phyloP scores from a whole-genome alignment of 2,329 filamentous ascomycete genomes.

The Pseudovirgaria hyperparasitica region DNA sequence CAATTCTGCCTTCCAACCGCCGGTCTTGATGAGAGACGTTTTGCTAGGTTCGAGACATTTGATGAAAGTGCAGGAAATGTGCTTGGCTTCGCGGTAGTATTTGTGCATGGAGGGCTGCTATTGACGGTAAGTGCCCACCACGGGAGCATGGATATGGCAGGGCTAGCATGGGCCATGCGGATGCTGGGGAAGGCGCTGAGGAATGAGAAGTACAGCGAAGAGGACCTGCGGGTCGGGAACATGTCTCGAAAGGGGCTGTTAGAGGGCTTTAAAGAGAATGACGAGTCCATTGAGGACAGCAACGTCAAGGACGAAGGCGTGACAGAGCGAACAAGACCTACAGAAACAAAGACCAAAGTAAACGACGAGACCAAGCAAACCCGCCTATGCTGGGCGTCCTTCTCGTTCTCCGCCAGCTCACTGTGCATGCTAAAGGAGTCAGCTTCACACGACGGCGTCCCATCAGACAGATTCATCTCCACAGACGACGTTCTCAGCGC shows the following conservation, averaged over 20 bases:
- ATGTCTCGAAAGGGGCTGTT: constrained; percentile 20
- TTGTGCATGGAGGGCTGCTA: constrained; percentile 37
- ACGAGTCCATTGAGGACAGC: no score
- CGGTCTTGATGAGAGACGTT: no score
- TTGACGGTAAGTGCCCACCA: constrained; percentile 39
- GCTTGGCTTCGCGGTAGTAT: no score
- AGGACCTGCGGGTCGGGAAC: constrained; percentile 35
- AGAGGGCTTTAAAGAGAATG: no score
- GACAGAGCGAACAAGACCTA: no score
- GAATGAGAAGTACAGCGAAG: constrained; percentile 29
- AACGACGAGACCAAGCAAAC: no score
- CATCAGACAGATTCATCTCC: constrained; percentile 28
- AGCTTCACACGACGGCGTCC: constrained; percentile 17
- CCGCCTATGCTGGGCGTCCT: constrained; percentile 39
- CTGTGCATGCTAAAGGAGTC: constrained; percentile 29
- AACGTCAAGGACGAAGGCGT: no score
- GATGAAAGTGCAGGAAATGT: no score
- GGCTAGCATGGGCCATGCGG: constrained; percentile 33
- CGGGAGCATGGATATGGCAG: constrained; percentile 38
- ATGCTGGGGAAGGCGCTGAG: constrained; percentile 38
- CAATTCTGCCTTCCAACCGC: no score
- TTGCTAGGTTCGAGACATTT: no score
- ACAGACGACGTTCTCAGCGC: constrained; percentile 42
- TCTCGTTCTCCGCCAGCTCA: constrained; percentile 27
- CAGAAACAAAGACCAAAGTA: no score